phyloP scores from a whole-genome alignment of 345 rosid species.

The Salix exigua region DNA sequence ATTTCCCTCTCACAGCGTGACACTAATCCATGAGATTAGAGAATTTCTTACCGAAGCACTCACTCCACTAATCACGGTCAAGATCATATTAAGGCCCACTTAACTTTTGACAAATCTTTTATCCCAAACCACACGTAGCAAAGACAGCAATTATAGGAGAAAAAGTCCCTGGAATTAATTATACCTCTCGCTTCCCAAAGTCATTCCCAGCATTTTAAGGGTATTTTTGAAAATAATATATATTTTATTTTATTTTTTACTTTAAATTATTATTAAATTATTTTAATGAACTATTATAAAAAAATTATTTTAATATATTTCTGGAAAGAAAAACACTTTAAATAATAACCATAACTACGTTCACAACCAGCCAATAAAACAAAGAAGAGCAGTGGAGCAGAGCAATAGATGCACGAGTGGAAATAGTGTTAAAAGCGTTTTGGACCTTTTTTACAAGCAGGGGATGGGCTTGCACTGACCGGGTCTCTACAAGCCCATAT shows the following conservation, averaged over 20 bases:
- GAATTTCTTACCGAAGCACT: background rate
- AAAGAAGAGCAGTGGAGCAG: no score
- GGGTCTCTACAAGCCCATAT: background rate
- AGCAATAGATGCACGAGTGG: background rate
- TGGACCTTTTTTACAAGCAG: background rate
- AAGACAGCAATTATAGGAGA: background rate
- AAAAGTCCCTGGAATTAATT: background rate
- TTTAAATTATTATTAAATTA: no score
- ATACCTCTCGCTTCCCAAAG: background rate
- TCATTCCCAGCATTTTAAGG: background rate
- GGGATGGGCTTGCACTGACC: slow-evolving; percentile 5
- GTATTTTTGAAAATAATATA: no score
- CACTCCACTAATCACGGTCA: slow-evolving; percentile 14
- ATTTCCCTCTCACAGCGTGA: background rate
- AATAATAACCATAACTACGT: no score
- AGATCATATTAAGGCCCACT: background rate
- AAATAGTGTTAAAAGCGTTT: background rate
- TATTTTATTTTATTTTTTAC: no score
- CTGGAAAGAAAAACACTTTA: no score
- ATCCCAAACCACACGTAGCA: background rate
- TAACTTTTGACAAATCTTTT: background rate
- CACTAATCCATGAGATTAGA: background rate
- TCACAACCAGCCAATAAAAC: no score
- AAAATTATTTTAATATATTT: no score
- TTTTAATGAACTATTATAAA: no score